phyloP scores from a whole-genome alignment of 352 stramenopile species.

The Elongisporangium anandrum region DNA sequence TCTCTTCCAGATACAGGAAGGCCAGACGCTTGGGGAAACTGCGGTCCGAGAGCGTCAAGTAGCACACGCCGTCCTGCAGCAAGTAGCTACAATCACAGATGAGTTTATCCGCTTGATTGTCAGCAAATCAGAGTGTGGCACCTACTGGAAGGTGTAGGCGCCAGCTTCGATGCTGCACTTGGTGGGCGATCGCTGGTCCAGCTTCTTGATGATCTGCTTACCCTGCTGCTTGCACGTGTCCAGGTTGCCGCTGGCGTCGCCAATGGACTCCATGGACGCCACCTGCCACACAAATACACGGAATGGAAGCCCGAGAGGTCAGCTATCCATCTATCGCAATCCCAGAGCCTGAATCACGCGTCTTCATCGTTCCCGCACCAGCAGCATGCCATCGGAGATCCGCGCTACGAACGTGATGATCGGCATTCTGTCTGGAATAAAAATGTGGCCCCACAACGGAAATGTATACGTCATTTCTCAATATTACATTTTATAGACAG shows the following conservation, averaged over 20 bases:
- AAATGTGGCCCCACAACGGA: no score
- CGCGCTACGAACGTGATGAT: slow-evolving; percentile 94
- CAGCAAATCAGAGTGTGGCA: slow-evolving; percentile 1
- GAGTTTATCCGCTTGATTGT: neutral
- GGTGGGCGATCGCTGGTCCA: slow-evolving; percentile 88
- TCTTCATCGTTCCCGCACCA: slow-evolving; percentile 37
- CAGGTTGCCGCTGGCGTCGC: slow-evolving; percentile 74
- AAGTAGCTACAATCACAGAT: slow-evolving; percentile 85
- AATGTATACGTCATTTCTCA: neutral
- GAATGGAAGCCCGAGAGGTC: neutral
- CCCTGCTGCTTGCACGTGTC: slow-evolving; percentile 90
- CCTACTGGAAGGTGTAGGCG: slow-evolving; percentile 90
- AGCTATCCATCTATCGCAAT: neutral
- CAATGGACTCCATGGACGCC: slow-evolving; percentile 91
- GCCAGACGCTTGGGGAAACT: slow-evolving; percentile 96
- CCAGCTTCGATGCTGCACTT: slow-evolving; percentile 95
- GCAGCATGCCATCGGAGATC: slow-evolving; percentile 91
- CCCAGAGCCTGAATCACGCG: neutral
- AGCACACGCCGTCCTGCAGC: slow-evolving; percentile 96
- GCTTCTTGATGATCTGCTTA: slow-evolving; percentile 92
- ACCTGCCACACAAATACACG: slow-evolving; percentile 40
- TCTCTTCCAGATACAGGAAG: slow-evolving; percentile 98
- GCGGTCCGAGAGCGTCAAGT: slow-evolving; percentile 95
- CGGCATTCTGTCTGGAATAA: slow-evolving; percentile 58
- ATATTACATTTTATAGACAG: neutral